phyloP scores from a whole-genome alignment of 495 filamentous ascomycete genomes.

The Lindgomyces ingoldianus region DNA sequence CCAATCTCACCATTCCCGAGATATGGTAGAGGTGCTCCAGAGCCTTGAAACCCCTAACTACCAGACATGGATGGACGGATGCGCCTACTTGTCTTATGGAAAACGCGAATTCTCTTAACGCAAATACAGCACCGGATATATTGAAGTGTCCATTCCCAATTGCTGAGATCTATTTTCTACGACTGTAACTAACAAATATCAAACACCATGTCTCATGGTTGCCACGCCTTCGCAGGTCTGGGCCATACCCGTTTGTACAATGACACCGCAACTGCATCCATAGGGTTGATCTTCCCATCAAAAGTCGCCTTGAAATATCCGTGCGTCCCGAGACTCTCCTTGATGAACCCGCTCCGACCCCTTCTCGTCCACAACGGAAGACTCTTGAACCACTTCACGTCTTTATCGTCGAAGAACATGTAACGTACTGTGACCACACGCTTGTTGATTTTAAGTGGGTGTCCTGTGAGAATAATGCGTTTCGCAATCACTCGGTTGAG shows the following conservation, averaged over 20 bases:
- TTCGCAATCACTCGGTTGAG: constrained; percentile 84
- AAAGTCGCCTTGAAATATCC: constrained; percentile 99
- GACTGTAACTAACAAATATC: background rate
- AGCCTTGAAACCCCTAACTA: too few relatives aligned
- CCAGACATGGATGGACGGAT: too few relatives aligned
- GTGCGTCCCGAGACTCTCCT: constrained; percentile 92
- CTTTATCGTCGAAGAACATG: constrained; percentile 98
- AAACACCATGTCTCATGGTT: background rate
- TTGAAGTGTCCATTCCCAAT: too few relatives aligned
- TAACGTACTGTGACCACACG: constrained; percentile 93
- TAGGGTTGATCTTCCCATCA: constrained; percentile 90
- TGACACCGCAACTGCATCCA: constrained; percentile 89
- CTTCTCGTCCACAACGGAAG: constrained; percentile 91
- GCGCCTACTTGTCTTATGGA: too few relatives aligned
- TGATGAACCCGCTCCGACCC: constrained; percentile 83
- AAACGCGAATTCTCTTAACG: too few relatives aligned
- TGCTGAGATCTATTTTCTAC: background rate
- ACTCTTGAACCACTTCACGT: constrained; percentile 95
- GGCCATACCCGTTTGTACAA: constrained; percentile 94
- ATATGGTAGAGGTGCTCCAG: too few relatives aligned
- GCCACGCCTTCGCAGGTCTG: constrained; percentile 58
- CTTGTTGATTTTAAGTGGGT: constrained; percentile 98
- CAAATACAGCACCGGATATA: too few relatives aligned
- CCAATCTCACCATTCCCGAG: too few relatives aligned
- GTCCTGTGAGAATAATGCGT: constrained; percentile 89